phyloP scores from a whole-genome alignment of 2,329 filamentous ascomycete genomes.

The Colletotrichum tamarilloi region DNA sequence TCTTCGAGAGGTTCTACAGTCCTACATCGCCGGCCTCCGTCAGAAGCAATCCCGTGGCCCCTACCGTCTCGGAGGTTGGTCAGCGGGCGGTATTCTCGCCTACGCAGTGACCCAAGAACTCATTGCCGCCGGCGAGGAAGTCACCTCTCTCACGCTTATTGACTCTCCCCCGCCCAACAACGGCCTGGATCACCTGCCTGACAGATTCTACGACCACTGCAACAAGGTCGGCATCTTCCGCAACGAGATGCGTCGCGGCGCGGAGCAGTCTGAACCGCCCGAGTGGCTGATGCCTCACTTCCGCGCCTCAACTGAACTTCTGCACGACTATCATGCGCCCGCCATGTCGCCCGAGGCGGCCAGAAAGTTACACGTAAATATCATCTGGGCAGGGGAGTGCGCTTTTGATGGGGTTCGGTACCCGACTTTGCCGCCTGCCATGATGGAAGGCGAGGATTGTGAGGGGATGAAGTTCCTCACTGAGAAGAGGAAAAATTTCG shows the following conservation, averaged over 20 bases:
- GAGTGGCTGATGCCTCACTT: conserved; percentile 81
- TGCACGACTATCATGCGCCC: conserved; percentile 70
- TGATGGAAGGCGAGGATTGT: conserved; percentile 65
- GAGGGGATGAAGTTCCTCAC: conserved; percentile 65
- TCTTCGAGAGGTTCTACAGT: neutral
- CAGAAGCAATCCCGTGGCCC: conserved; percentile 71
- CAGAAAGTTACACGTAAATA: conserved; percentile 68
- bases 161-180: conserved; percentile 74
- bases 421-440: conserved; percentile 70
- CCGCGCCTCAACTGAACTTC: conserved; percentile 72
- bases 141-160: conserved; percentile 71
- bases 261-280: conserved; percentile 66
- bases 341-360: conserved; percentile 69
- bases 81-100: conserved; percentile 78
- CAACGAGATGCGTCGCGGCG: conserved; percentile 55
- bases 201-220: conserved; percentile 76
- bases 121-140: conserved; percentile 64
- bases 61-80: conserved; percentile 80
- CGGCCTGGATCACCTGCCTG: conserved; percentile 72
- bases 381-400: conserved; percentile 79
- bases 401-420: conserved; percentile 75
- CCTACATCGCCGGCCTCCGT: conserved; percentile 4
- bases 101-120: conserved; percentile 73
- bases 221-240: conserved; percentile 78
- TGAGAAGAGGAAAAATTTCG: conserved; percentile 78